Percentiles rank a stretch among this genome's conserved stretches.
Evolutionary conservation across 805 yeast genomes (phyloP).

Genomic region (Saturnispora quitensis): DNA sequence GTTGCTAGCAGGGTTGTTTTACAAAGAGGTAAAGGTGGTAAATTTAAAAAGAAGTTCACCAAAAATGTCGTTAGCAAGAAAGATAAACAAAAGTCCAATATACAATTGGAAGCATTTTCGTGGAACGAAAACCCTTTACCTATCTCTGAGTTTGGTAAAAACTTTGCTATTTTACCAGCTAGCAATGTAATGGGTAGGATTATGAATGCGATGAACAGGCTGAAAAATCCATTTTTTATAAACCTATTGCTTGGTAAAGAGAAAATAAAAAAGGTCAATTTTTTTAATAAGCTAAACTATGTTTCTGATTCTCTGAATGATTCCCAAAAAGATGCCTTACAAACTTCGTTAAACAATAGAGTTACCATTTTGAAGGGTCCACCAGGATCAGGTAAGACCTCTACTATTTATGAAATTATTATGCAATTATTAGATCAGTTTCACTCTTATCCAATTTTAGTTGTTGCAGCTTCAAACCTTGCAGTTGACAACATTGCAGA

Average conservation of each 20-base stretch:
- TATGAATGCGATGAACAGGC: conserved; percentile 54
- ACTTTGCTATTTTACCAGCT: conserved; percentile 43
- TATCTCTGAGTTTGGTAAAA: conserved; percentile 21
- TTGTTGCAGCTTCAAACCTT: conserved; percentile 68
- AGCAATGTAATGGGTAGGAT: conserved; percentile 56
- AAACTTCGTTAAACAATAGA: conserved; percentile 56
- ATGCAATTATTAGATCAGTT: conserved; percentile 59
- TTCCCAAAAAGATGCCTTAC: conserved; percentile 69
- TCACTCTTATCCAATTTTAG: conserved; percentile 53
- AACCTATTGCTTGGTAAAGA: conserved; percentile 23
- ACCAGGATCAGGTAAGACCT: conserved; percentile 78
- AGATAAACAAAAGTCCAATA: conserved; percentile 17
- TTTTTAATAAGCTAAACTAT: conserved; percentile 45
- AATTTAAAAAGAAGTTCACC: conserved; percentile 11
- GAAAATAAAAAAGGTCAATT: conserved; percentile 33
- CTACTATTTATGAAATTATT: conserved; percentile 73
- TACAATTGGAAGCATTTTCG: conserved; percentile 42
- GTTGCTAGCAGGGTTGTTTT: conserved; percentile 36
- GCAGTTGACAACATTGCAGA: conserved; percentile 74
- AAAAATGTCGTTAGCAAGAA: conserved; percentile 10
- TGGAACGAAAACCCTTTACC: conserved; percentile 41
- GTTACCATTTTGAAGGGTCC: conserved; percentile 62
- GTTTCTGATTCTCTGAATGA: conserved; percentile 47
- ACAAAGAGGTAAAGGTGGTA: conserved; percentile 23
- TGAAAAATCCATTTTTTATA: conserved; percentile 44